These are phyloP conservation scores for Termitomyces sp. DNA, from an alignment of 768 basidiomycete species.

Conservation along the genomic window DNA sequence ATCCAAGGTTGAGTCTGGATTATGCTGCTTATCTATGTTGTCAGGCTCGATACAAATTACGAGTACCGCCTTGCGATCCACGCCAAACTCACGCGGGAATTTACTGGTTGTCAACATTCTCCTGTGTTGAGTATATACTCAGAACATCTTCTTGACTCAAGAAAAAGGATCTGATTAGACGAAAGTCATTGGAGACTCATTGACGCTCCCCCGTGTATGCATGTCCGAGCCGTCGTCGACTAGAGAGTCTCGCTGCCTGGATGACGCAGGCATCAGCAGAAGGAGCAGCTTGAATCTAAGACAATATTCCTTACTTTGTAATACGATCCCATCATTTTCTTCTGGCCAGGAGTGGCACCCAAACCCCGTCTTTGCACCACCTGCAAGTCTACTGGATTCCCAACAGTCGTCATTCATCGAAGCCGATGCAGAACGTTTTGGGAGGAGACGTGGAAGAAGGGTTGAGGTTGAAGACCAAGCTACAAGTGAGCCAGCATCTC, in stretches of 20 bases:
- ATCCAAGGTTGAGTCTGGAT: not conserved
- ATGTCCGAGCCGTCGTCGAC: slow-evolving; percentile 16
- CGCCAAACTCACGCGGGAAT: not conserved
- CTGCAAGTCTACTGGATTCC: slow-evolving; percentile 15
- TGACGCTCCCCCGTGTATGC: slow-evolving; percentile 6
- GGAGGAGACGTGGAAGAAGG: slow-evolving; percentile 8
- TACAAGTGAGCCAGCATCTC: slow-evolving; percentile 15
- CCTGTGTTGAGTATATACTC: not conserved
- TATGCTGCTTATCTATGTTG: not conserved
- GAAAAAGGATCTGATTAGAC: not conserved
- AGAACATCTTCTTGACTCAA: too few relatives aligned
- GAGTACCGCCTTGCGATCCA: not conserved
- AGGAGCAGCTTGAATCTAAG: slow-evolving; percentile 12
- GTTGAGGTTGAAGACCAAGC: slow-evolving; percentile 3
- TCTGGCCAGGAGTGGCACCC: slow-evolving; percentile 16
- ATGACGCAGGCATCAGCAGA: slow-evolving; percentile 11
- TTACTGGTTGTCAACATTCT: not conserved
- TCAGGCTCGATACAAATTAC: not conserved
- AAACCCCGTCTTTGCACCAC: slow-evolving; percentile 18
- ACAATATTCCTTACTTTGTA: slow-evolving; percentile 9
- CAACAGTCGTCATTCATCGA: slow-evolving; percentile 12
- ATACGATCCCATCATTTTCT: slow-evolving; percentile 4
- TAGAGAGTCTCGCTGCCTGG: slow-evolving; percentile 10
- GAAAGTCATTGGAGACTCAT: not conserved
- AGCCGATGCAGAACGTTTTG: not conserved